These are phyloP conservation scores for Tricholoma hemisulphureum DNA, from an alignment of 768 basidiomycete species.

Conservation along the genomic window DNA sequence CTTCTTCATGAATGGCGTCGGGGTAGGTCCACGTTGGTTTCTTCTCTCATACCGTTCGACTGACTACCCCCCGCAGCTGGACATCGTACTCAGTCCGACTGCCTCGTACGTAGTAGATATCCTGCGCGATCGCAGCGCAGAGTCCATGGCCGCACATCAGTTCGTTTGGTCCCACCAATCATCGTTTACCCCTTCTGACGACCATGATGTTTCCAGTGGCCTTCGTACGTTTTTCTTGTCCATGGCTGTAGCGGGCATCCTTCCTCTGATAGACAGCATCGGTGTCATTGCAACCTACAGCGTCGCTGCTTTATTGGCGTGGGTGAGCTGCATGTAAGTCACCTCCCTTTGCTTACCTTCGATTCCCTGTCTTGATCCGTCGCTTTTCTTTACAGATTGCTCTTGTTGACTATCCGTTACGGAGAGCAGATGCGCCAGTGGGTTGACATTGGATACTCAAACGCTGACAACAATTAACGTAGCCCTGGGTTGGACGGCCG, in stretches of 20 bases:
- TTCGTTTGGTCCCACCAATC: slow-evolving; percentile 12
- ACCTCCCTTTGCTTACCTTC: neutral
- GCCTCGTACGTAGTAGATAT: slow-evolving; percentile 50
- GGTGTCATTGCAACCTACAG: slow-evolving; percentile 14
- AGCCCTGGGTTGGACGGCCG: neutral
- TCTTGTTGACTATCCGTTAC: slow-evolving; percentile 13
- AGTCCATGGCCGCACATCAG: slow-evolving; percentile 46
- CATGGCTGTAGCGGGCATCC: slow-evolving; percentile 4
- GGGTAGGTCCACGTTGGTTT: slow-evolving; percentile 24
- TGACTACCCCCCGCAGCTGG: slow-evolving; percentile 38
- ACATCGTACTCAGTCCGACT: slow-evolving; percentile 44
- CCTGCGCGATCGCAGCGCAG: slow-evolving; percentile 47
- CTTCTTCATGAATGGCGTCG: slow-evolving; percentile 15
- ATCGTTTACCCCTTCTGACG: neutral
- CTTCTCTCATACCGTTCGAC: neutral
- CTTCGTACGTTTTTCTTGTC: slow-evolving; percentile 11
- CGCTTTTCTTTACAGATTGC: slow-evolving; percentile 3
- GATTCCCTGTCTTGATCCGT: neutral
- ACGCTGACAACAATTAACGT: slow-evolving; percentile 6
- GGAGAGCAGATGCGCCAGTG: slow-evolving; percentile 9
- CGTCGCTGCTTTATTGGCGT: slow-evolving; percentile 13
- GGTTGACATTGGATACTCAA: slow-evolving; percentile 13
- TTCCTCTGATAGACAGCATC: slow-evolving; percentile 15
- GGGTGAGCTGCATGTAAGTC: slow-evolving; percentile 17
- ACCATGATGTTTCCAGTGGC: slow-evolving; percentile 15